These are phyloP conservation scores for Astrephomene gubernaculifera DNA, from an alignment of 139 green algal genomes.

Conservation along the genomic window DNA sequence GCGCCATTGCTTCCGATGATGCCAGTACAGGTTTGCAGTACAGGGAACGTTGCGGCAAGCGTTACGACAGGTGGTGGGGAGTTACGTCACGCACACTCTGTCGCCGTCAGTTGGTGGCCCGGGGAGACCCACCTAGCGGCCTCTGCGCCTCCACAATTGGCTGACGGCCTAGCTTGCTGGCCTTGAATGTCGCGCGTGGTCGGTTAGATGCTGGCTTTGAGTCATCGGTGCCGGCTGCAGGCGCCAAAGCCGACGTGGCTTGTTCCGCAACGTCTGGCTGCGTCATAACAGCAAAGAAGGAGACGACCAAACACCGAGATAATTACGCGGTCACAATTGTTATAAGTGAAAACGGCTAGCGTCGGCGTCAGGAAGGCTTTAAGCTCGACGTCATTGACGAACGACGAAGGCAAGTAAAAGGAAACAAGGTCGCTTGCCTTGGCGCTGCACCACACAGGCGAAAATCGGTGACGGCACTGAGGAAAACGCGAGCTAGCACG, in stretches of 20 bases:
- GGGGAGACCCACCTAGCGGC: constrained; percentile 17
- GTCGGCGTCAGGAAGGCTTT: too few species aligned
- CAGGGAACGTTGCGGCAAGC: too few species aligned
- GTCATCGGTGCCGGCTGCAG: neutral
- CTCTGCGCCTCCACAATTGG: constrained; percentile 18
- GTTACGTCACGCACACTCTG: too few species aligned
- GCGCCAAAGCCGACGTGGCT: neutral
- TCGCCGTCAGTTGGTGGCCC: too few species aligned
- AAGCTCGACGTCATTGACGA: neutral
- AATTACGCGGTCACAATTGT: too few species aligned
- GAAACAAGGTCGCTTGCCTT: constrained; percentile 14
- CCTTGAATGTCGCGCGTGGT: neutral
- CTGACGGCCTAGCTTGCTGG: constrained; percentile 17
- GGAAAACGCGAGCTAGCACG: too few species aligned
- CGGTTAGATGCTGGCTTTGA: neutral
- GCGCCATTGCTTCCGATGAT: too few species aligned
- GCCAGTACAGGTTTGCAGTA: too few species aligned
- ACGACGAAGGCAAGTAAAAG: neutral
- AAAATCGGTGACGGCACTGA: too few species aligned
- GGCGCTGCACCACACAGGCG: neutral
- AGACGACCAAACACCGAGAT: too few species aligned
- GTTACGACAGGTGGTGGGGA: too few species aligned
- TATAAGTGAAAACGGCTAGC: too few species aligned
- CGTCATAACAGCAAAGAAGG: neutral
- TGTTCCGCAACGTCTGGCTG: constrained; percentile 15